Conservation (phyloP, 2,329 filamentous ascomycete genomes). For the Albophoma yamanashiensis region DNA sequence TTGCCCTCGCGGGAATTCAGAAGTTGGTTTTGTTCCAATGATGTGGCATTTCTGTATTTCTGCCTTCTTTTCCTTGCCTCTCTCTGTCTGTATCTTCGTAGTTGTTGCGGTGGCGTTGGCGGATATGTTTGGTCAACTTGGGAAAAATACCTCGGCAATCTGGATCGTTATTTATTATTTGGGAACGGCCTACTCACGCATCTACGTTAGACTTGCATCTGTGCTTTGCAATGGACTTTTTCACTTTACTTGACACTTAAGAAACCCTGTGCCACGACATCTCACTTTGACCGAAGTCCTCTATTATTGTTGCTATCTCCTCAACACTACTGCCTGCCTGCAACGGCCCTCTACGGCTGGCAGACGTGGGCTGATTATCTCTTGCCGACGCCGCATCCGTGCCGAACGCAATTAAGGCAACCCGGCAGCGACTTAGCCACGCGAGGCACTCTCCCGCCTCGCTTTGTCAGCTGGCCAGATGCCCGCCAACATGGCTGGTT, state of each 20-base stretch:
- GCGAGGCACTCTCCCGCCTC: neutral
- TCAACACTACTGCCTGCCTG: neutral
- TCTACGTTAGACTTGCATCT: neutral
- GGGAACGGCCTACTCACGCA: neutral
- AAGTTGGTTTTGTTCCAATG: neutral
- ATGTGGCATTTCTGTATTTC: neutral
- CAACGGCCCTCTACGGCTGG: neutral
- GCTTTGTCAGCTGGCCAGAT: neutral
- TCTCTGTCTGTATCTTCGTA: neutral
- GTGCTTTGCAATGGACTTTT: neutral
- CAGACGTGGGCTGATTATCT: neutral
- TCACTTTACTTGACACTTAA: neutral
- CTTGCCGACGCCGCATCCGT: neutral
- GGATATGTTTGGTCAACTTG: neutral
- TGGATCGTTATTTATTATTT: neutral
- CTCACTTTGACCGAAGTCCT: neutral
- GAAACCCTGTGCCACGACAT: neutral
- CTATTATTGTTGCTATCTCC: neutral
- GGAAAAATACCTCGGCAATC: neutral
- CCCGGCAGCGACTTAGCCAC: neutral
- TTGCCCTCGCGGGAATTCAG: slow-evolving; percentile 6
- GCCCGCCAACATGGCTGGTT: neutral
- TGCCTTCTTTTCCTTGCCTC: no score
- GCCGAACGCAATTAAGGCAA: neutral
- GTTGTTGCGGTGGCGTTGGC: neutral